These are phyloP conservation scores for Pyrrhoderma lamaoense DNA, from an alignment of 1,284 basidiomycete genomes.

Conservation along the genomic window DNA sequence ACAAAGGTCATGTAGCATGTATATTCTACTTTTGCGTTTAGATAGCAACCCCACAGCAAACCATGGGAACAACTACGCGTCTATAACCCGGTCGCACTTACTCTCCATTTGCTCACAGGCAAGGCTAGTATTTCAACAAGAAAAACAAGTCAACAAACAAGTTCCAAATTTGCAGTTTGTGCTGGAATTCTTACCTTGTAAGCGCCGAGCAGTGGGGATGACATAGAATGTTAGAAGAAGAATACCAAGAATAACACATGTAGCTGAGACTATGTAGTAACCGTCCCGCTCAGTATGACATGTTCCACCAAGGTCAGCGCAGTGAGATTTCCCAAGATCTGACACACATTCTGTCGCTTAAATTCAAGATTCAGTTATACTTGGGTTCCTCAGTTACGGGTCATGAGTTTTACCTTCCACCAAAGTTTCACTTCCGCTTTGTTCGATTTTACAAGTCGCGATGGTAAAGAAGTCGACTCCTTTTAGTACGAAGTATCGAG, in stretches of 20 bases:
- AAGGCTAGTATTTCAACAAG: constrained; percentile 13
- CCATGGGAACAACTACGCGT: too few species aligned
- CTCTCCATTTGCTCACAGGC: constrained; percentile 46
- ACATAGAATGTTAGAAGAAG: constrained; percentile 72
- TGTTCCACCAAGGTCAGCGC: constrained; percentile 67
- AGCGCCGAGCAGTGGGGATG: constrained; percentile 73
- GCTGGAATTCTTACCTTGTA: constrained; percentile 63
- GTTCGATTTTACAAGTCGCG: constrained; percentile 71
- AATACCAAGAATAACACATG: constrained; percentile 76
- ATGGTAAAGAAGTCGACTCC: constrained; percentile 83
- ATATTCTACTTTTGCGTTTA: too few species aligned
- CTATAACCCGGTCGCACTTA: constrained; percentile 23
- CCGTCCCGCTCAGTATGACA: constrained; percentile 87
- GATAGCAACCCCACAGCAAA: too few species aligned
- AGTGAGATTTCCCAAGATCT: constrained; percentile 79
- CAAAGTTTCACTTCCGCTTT: constrained; percentile 43
- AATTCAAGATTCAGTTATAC: not conserved
- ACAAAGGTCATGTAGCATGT: too few species aligned
- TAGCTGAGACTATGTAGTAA: constrained; percentile 79
- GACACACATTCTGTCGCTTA: constrained; percentile 81
- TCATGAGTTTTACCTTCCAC: constrained; percentile 43
- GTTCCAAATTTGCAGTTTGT: not conserved
- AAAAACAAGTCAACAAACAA: not conserved
- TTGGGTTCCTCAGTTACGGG: not conserved
- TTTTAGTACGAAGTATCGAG: constrained; percentile 88